phyloP scores from a whole-genome alignment of 2,329 filamentous ascomycete genomes.

The Periconia sp. region DNA sequence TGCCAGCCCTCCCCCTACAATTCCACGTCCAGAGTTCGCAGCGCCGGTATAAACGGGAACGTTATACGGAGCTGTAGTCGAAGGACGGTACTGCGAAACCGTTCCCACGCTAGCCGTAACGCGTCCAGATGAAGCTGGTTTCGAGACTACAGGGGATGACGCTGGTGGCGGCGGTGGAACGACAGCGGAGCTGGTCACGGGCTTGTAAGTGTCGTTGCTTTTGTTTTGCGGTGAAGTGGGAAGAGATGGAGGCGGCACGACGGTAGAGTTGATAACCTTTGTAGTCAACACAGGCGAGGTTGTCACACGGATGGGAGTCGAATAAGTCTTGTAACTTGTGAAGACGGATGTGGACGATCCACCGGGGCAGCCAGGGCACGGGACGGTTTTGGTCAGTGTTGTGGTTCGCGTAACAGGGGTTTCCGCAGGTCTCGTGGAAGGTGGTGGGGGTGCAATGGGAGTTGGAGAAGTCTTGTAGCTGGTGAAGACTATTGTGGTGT shows the following conservation, averaged over 20 bases:
- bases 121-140: neutral
- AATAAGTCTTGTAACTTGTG: neutral
- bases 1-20: neutral
- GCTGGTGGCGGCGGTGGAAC: no score
- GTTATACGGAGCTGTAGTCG: neutral
- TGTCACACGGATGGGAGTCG: neutral
- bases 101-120: neutral
- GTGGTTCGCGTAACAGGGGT: neutral
- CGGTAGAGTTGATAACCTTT: neutral
- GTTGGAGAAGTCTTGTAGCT: no score
- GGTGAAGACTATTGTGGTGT: neutral
- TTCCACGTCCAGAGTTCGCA: neutral
- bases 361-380: neutral
- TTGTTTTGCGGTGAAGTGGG: neutral
- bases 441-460: neutral
- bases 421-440: neutral
- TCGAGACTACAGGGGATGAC: neutral
- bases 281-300: neutral
- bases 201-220: neutral
- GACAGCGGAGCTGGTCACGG: no score
- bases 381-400: neutral
- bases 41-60: neutral
- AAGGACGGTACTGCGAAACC: neutral
- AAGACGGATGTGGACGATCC: neutral
- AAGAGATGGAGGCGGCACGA: neutral